Evolutionary conservation across 306 rosid genomes (phyloP).

Genomic region (Lithocarpus polystachyus): DNA sequence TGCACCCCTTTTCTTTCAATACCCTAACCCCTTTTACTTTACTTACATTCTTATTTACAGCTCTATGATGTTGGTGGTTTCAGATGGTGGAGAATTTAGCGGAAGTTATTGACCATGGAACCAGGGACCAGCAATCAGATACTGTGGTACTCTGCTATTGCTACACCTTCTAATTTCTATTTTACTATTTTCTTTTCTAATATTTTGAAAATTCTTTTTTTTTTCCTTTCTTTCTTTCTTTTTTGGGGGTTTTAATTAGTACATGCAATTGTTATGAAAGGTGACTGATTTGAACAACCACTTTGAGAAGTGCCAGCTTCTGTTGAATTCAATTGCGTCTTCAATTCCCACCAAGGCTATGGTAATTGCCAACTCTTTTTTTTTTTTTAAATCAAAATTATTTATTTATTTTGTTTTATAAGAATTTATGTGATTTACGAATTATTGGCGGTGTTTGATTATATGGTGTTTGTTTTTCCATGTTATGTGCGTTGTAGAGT

Average conservation of each 20-base stretch:
- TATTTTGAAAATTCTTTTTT: background rate
- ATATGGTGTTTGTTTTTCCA: too few species aligned
- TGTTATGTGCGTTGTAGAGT: too few species aligned
- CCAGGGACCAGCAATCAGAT: slow-evolving; percentile 80
- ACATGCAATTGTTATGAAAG: slow-evolving; percentile 34
- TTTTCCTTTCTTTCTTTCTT: too few species aligned
- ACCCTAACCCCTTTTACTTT: slow-evolving; percentile 12
- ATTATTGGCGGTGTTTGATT: too few species aligned
- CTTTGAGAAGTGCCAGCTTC: slow-evolving; percentile 87
- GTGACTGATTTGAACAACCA: slow-evolving; percentile 72
- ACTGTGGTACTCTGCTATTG: slow-evolving; percentile 49
- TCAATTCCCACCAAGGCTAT: slow-evolving; percentile 74
- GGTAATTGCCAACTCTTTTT: slow-evolving; percentile 29
- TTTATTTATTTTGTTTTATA: background rate
- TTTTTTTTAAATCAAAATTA: too few species aligned
- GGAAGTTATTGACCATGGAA: slow-evolving; percentile 70
- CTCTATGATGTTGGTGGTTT: slow-evolving; percentile 11
- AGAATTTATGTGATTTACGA: too few species aligned
- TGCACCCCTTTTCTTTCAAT: slow-evolving; percentile 21
- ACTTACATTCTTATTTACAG: background rate
- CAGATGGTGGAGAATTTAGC: slow-evolving; percentile 89
- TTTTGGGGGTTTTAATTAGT: background rate
- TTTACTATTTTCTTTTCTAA: background rate
- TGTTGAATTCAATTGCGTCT: slow-evolving; percentile 78
- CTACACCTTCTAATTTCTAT: too few species aligned